phyloP scores from a whole-genome alignment of 176 grass and related monocot genomes.

The Ampelocalamus luodianensis region DNA sequence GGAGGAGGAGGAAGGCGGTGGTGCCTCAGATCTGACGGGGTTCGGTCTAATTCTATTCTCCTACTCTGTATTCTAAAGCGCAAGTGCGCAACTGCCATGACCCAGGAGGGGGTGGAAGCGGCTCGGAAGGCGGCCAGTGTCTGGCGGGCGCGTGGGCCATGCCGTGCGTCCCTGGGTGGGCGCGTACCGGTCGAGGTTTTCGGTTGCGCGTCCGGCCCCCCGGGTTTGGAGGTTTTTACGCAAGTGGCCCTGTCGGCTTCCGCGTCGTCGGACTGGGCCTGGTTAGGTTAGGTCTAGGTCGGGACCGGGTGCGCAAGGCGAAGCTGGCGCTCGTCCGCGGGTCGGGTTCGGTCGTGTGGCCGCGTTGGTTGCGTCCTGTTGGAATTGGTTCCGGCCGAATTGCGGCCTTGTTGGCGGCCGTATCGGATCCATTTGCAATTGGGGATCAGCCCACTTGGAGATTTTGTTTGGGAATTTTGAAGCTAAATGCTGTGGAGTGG shows the following conservation, averaged over 20 bases:
- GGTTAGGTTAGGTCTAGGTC: background rate
- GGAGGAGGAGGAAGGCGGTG: background rate
- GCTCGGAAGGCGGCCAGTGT: conserved; percentile 39
- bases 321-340: background rate
- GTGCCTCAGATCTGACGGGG: conserved; percentile 60
- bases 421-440: background rate
- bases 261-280: conserved; percentile 31
- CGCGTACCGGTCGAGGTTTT: conserved; percentile 38
- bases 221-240: conserved; percentile 30
- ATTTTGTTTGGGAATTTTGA: background rate
- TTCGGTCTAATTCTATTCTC: conserved; percentile 39
- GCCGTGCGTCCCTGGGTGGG: background rate
- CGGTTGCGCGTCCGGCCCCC: background rate
- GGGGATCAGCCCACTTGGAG: background rate
- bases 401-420: background rate
- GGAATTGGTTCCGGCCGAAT: background rate
- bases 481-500: background rate
- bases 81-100: conserved; percentile 56
- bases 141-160: conserved; percentile 47
- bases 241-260: conserved; percentile 19
- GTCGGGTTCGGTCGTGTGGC: background rate
- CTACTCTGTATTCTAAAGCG: conserved; percentile 17
- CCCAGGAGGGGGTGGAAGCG: conserved; percentile 42
- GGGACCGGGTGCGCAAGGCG: background rate
- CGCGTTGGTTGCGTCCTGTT: background rate